A percentile compares a stretch with the other conserved stretches of the same genome.
Conservation (phyloP, 75 land plant genomes). For the Pinus taeda region DNA sequence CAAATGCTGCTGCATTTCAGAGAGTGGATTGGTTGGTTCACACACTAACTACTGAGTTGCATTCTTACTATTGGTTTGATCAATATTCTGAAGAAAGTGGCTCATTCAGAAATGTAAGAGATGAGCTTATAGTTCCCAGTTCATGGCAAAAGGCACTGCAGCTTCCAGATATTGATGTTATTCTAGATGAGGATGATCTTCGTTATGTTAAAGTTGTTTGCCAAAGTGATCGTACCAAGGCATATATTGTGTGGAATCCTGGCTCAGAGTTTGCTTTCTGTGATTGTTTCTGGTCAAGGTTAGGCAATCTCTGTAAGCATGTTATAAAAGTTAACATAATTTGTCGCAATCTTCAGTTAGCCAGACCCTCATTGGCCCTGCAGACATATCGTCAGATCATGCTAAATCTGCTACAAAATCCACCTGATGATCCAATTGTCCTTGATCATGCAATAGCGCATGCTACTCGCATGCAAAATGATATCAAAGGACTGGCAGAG, state of each 20-base stretch:
- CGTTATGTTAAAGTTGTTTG: constrained; percentile 29
- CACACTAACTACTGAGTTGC: constrained; percentile 27
- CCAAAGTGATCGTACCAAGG: constrained; percentile 23
- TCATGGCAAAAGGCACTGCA: constrained; percentile 29
- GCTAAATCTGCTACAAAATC: constrained; percentile 26
- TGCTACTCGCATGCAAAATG: constrained; percentile 29
- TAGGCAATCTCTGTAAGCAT: constrained; percentile 58
- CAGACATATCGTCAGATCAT: constrained; percentile 29
- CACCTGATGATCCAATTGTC: constrained; percentile 36
- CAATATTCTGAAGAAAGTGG: constrained; percentile 34
- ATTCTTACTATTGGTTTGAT: constrained; percentile 49
- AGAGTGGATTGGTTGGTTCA: constrained; percentile 49
- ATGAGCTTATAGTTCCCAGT: constrained; percentile 15
- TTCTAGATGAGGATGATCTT: constrained; percentile 29
- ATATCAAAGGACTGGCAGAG: constrained; percentile 27
- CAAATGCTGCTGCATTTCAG: background rate
- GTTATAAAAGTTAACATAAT: constrained; percentile 35
- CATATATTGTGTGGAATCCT: constrained; percentile 48
- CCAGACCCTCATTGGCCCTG: constrained; percentile 27
- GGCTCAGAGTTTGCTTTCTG: constrained; percentile 47
- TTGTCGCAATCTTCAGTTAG: constrained; percentile 26
- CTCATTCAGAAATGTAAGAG: constrained; percentile 21
- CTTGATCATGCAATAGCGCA: constrained; percentile 35
- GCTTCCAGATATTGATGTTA: constrained; percentile 44
- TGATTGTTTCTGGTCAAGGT: constrained; percentile 44